Base-by-base conservation (phyloP, 352 stramenopile species). In the Phytophthora kernoviae region DNA sequence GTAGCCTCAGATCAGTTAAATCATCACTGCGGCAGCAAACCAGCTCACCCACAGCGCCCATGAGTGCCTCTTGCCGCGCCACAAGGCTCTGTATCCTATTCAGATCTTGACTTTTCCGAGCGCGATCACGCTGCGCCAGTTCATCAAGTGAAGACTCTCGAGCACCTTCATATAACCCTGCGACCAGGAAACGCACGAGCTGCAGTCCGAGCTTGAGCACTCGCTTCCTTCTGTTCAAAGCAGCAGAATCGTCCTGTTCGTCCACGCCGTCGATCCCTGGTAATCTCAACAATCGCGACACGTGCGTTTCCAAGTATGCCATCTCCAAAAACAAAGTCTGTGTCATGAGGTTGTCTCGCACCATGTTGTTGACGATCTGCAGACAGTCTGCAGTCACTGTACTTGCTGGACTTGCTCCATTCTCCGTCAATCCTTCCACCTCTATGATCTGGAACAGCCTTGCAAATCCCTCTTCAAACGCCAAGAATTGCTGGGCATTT, bases 371-470 rank as follows among this genome's bases (percentile, higher is more conserved):
- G 8, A 93, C 66, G 52, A 91, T 91, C 54, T 91, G 79, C 17
- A 93, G 56, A 49, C 84, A 91, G 46, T 93, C 84, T 0, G 78
- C 77, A 17, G 88, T 62, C 11, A 93, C 84, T 15, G 50, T 80
- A 30, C 68, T 87, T 5, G 76, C 67, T 11, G 54, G 42, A 40
- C 64, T 55, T 10, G 40, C 18, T 30, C 52, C 61, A 5, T 40
- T 65, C 22, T 88, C 69, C 11, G 47, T 48, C n/a, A 87, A 60
- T 7, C 77, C 81, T 58, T 93, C 84, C 2, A 57, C 61, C 24
- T 90, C 79, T 65, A 93, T 87, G 53, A 93, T 93, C 52, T 82
- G 67, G 49, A 93, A 93, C 24, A 93, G 62, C 21, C 80, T 77
- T 8, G 61, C 54, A 63, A 93, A 93, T 1, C 84, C 84, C 39